These are phyloP conservation scores for Leccinum longicurvipes DNA, from an alignment of 768 basidiomycete genomes.

Conservation along the genomic window DNA sequence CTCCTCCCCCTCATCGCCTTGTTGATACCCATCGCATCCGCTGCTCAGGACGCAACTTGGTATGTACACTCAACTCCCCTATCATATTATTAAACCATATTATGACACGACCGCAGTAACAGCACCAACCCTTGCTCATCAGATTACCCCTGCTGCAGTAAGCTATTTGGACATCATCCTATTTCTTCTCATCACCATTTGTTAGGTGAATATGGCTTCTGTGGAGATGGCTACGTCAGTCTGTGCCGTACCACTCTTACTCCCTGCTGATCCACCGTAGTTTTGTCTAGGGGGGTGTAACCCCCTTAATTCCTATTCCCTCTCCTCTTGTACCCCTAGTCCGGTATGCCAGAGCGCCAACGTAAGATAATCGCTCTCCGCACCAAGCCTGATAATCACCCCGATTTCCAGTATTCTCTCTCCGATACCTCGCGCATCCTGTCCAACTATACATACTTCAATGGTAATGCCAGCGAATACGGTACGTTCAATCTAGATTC, in stretches of 20 bases:
- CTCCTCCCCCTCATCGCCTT: slow-evolving; percentile 17
- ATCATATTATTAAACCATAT: background rate
- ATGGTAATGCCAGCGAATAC: slow-evolving; percentile 72
- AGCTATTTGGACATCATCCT: slow-evolving; percentile 10
- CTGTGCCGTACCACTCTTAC: background rate
- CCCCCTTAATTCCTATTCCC: slow-evolving; percentile 61
- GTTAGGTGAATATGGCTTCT: slow-evolving; percentile 53
- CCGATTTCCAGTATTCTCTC: slow-evolving; percentile 50
- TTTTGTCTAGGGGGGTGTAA: slow-evolving; percentile 89
- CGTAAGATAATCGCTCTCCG: slow-evolving; percentile 34
- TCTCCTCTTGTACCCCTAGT: slow-evolving; percentile 65
- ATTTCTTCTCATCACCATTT: background rate
- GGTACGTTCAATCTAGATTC: slow-evolving; percentile 36
- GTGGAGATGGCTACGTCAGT: slow-evolving; percentile 42
- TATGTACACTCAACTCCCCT: too few relatives aligned
- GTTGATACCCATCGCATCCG: slow-evolving; percentile 16
- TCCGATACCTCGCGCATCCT: slow-evolving; percentile 63
- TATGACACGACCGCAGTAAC: slow-evolving; percentile 30
- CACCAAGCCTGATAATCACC: background rate
- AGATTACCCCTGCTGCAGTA: slow-evolving; percentile 43
- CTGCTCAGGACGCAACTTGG: slow-evolving; percentile 29
- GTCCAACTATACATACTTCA: slow-evolving; percentile 60
- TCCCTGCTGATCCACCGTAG: slow-evolving; percentile 33
- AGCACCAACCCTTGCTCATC: slow-evolving; percentile 35
- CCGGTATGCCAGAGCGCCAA: slow-evolving; percentile 67